Base-by-base conservation (phyloP, 1,139 yeast species). In the Suhomyces yuchorum region DNA sequence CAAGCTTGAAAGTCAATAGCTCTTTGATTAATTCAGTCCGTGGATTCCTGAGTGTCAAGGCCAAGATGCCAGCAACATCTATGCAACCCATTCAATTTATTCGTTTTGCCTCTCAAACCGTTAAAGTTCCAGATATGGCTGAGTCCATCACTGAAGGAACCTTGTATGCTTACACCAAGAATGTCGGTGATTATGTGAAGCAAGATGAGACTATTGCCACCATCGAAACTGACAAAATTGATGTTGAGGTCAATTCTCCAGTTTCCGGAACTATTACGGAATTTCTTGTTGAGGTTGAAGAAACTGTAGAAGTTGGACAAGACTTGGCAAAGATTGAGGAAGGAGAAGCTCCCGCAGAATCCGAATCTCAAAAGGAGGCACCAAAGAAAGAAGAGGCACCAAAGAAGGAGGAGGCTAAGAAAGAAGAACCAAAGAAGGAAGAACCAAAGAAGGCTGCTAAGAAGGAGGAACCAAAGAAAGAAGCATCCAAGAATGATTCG, bases 131-230 rank as follows among this genome's bases (percentile, higher is more conserved):
- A 45, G 96, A 90, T 58, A 91, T 93, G 97, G 99, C 99, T 44
- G 99, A 93, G 73, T 92, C 98, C 47, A 87, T 93, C 65, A 90
- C 97, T 43, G 99, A 93, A 71, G 99, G 99, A 68, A 90, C 98
- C 44, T 80, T 93, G 59, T 77, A 90, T 54, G 85, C 90, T 47
- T 91, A 82, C 71, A 79, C 82, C 59, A 85, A 85, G 67, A 75
- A 82, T 57, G 89, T 91, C 52, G 99, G 99, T 57, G 98, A 93
- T 56, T 91, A 73, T 62, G 96, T 95, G 49, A 82, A 79, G 50
- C 84, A 77, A 59, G 99, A 93, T 68, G 99, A 93, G 72, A 84
- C 90, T 58, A 78, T 93, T 60, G 99, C 99, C 52, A 92, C 98
- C 57, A 92, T 93, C 60, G 99, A 93, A 75, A 93, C 99, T 47